Percentiles rank a stretch among this genome's conserved stretches.
Conservation (phyloP, 2,329 filamentous ascomycete species). For the Juglanconis sp. region DNA sequence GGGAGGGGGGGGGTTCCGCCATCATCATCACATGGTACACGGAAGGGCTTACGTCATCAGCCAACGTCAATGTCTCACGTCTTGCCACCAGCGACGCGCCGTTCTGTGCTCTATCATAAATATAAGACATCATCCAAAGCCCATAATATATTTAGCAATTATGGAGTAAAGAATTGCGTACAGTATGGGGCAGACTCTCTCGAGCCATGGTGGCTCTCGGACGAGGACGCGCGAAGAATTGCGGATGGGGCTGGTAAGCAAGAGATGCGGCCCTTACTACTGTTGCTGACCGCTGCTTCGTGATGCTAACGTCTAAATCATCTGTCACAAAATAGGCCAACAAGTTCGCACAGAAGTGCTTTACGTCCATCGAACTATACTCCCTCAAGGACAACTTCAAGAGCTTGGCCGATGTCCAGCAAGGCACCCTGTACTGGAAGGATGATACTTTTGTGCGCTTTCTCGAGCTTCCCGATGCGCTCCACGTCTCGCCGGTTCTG, state of each 20-base stretch:
- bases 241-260: constrained; percentile 47
- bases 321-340: constrained; percentile 41
- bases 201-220: not conserved
- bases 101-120: too few species aligned
- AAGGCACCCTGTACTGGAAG: constrained; percentile 62
- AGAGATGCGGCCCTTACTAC: not conserved
- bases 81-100: too few species aligned
- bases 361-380: constrained; percentile 68
- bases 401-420: constrained; percentile 63
- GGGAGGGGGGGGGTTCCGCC: too few species aligned
- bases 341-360: constrained; percentile 67
- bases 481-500: constrained; percentile 64
- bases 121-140: too few species aligned
- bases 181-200: constrained; percentile 14
- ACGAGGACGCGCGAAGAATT: constrained; percentile 49
- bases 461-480: constrained; percentile 68
- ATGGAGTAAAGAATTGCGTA: too few species aligned
- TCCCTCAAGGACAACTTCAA: constrained; percentile 72
- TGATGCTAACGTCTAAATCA: constrained; percentile 25
- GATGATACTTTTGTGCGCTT: constrained; percentile 69
- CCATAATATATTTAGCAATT: too few species aligned
- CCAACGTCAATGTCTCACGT: too few species aligned
- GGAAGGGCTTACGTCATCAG: too few species aligned
- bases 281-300: constrained; percentile 7
- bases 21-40: too few species aligned